These are phyloP conservation scores for Fusarium odoratissimum DNA, from an alignment of 2,329 filamentous ascomycete species.

Conservation along the genomic window DNA sequence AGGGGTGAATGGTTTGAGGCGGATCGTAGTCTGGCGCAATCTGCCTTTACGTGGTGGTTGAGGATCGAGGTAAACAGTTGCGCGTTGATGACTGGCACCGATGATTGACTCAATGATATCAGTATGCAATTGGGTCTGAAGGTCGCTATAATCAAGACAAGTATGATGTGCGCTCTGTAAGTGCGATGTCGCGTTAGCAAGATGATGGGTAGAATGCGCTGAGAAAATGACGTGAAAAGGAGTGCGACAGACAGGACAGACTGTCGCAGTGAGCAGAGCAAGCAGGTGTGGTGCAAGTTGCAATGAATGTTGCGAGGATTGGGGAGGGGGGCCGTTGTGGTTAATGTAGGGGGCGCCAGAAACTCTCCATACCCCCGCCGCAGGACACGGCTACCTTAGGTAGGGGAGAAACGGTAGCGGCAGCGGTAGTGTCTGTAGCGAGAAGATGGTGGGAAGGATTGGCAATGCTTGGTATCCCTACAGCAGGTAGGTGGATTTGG, in stretches of 20 bases:
- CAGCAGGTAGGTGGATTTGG: slow-evolving; percentile 9
- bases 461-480: slow-evolving; percentile 18
- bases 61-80: slow-evolving; percentile 8
- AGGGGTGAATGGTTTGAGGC: neutral
- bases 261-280: slow-evolving; percentile 30
- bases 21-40: neutral
- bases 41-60: neutral
- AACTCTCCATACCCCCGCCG: slow-evolving; percentile 15
- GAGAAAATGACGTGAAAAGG: slow-evolving; percentile 32
- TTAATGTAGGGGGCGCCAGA: slow-evolving; percentile 43
- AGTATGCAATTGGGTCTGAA: slow-evolving; percentile 6
- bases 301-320: slow-evolving; percentile 40
- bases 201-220: slow-evolving; percentile 16
- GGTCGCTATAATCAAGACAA: slow-evolving; percentile 1
- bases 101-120: neutral
- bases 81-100: slow-evolving; percentile 1
- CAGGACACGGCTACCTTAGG: slow-evolving; percentile 17
- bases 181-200: slow-evolving; percentile 28
- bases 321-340: slow-evolving; percentile 30
- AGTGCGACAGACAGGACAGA: slow-evolving; percentile 37
- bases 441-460: slow-evolving; percentile 31
- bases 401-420: slow-evolving; percentile 36
- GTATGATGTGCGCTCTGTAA: slow-evolving; percentile 5
- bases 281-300: slow-evolving; percentile 42
- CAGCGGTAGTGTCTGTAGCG: slow-evolving; percentile 34